Evolutionary conservation across 176 grass and related monocot species (phyloP).

Genomic region (Zoysia pacifica): DNA sequence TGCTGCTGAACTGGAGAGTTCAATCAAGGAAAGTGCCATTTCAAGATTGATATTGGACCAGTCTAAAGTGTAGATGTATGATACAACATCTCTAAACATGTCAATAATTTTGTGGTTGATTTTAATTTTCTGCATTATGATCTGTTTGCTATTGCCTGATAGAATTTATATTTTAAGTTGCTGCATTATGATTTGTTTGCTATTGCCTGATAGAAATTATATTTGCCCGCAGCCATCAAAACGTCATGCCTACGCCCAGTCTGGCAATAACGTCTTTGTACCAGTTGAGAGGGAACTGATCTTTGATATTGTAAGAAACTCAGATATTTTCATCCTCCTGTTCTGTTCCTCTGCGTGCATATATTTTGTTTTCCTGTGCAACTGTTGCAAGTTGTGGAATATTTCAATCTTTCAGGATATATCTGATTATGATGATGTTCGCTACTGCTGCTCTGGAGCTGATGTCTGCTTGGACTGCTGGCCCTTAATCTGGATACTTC

Average conservation of each 20-base stretch:
- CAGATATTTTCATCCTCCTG: not conserved
- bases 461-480: constrained; percentile 85
- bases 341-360: not conserved
- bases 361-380: not conserved
- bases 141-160: constrained; percentile 4
- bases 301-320: constrained; percentile 86
- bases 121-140: constrained; percentile 4
- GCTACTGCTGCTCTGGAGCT: constrained; percentile 92
- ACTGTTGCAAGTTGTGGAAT: not conserved
- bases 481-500: constrained; percentile 90
- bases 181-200: constrained; percentile 3
- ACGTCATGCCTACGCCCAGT: constrained; percentile 81
- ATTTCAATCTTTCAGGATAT: constrained; percentile 69
- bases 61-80: constrained; percentile 87
- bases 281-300: constrained; percentile 86
- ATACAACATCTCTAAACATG: constrained; percentile 14
- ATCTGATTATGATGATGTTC: constrained; percentile 97
- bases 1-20: constrained; percentile 66
- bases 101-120: not conserved
- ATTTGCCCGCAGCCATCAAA: constrained; percentile 65
- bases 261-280: constrained; percentile 77
- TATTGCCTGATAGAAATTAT: not conserved
- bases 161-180: not conserved
- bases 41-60: constrained; percentile 93
- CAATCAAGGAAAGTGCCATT: constrained; percentile 87